These are phyloP conservation scores for Rhododendron molle DNA, from an alignment of 148 eudicot genomes.

Conservation along the genomic window DNA sequence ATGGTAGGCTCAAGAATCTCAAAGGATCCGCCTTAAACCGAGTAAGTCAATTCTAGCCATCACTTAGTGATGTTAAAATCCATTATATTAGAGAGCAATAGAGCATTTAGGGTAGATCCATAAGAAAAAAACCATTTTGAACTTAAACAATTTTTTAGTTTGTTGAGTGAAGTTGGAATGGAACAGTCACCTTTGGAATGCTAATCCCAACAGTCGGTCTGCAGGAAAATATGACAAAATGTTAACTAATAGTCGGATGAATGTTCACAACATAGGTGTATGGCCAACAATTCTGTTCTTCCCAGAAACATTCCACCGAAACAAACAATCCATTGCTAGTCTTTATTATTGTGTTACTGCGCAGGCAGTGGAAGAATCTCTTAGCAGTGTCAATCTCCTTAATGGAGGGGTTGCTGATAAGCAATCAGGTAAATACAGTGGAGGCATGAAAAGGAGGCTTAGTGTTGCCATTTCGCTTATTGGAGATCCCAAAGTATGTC, in stretches of 20 bases:
- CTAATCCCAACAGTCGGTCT: not conserved
- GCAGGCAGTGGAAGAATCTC: conserved; percentile 90
- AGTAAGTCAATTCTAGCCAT: conserved; percentile 32
- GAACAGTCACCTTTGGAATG: not conserved
- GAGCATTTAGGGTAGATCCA: not conserved
- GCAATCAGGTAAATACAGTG: conserved; percentile 74
- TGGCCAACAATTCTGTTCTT: not conserved
- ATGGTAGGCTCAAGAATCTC: conserved; percentile 90
- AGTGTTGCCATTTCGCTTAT: conserved; percentile 92
- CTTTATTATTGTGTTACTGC: not conserved
- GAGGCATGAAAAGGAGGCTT: conserved; percentile 99
- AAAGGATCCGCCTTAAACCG: conserved; percentile 55
- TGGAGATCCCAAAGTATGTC: conserved; percentile 83
- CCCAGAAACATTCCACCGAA: not conserved
- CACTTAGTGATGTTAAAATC: not conserved
- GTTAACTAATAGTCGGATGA: not conserved
- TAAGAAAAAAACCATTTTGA: not conserved
- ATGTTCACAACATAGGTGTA: not conserved
- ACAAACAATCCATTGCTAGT: not conserved
- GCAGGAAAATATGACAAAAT: not conserved
- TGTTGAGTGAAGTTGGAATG: not conserved
- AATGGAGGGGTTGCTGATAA: conserved; percentile 86
- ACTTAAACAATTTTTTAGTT: too few species aligned
- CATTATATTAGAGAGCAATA: not conserved
- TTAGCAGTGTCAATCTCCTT: conserved; percentile 68